phyloP scores from a whole-genome alignment of 2,329 filamentous ascomycete genomes.

The Colletotrichum spaethianum region DNA sequence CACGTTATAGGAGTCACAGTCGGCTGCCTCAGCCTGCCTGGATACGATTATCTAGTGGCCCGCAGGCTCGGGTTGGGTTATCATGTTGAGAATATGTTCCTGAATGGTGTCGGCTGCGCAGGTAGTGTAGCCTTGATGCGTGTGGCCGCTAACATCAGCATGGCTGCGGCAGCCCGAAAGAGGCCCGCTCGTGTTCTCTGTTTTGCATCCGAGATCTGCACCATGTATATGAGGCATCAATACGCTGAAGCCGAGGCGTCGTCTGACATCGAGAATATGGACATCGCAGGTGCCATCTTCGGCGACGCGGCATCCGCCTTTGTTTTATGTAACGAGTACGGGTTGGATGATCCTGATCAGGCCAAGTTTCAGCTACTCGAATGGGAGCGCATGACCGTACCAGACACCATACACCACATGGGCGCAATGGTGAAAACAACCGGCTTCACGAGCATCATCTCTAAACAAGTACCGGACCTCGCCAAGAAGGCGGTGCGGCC shows the following conservation, averaged over 20 bases:
- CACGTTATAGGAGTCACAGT: constrained; percentile 55
- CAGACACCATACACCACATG: constrained; percentile 25
- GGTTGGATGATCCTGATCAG: constrained; percentile 7
- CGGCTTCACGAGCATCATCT: constrained; percentile 26
- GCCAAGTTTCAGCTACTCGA: constrained; percentile 24
- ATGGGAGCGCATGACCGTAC: constrained; percentile 21
- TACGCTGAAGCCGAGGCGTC: constrained; percentile 44
- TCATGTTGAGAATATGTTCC: constrained; percentile 50
- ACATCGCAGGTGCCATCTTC: constrained; percentile 45
- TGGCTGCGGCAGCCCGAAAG: constrained; percentile 39
- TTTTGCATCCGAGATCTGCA: constrained; percentile 46
- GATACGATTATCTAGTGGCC: constrained; percentile 54
- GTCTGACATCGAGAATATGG: constrained; percentile 40
- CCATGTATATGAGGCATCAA: constrained; percentile 37
- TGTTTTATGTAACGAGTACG: constrained; percentile 44
- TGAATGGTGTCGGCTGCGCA: constrained; percentile 56
- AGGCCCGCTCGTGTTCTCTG: constrained; percentile 44
- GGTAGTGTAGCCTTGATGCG: constrained; percentile 52
- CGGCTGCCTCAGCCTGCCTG: constrained; percentile 54
- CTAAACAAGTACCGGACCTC: constrained; percentile 23
- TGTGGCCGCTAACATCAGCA: constrained; percentile 43
- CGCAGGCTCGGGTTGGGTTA: constrained; percentile 48
- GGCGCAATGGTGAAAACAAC: constrained; percentile 28
- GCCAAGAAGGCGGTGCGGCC: constrained; percentile 11
- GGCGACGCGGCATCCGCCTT: constrained; percentile 45